Conservation (phyloP, 495 filamentous ascomycete species). For the Neurospora sp. region DNA sequence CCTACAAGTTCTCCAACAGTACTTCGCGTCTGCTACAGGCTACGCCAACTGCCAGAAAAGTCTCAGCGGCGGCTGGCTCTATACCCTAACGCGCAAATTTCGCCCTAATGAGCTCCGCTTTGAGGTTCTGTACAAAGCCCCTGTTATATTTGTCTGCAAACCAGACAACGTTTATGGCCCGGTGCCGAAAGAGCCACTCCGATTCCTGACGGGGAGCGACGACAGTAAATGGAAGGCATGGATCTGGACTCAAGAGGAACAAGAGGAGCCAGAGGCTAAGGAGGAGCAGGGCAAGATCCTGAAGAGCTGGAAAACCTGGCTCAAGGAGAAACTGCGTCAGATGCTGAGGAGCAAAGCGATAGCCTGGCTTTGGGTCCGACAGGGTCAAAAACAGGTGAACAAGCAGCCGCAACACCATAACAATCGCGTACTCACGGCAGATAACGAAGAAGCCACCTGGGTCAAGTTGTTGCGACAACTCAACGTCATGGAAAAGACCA, state of each 20-base stretch:
- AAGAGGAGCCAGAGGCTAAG: too few species aligned
- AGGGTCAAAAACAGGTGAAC: too few species aligned
- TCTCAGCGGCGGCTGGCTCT: constrained; percentile 37
- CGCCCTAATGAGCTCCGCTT: constrained; percentile 34
- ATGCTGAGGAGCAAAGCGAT: too few species aligned
- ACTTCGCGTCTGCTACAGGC: constrained; percentile 31
- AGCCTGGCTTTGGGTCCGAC: too few species aligned
- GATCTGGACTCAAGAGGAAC: too few species aligned
- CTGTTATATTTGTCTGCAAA: constrained; percentile 37
- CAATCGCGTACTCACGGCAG: constrained; percentile 30
- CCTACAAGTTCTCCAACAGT: constrained; percentile 34
- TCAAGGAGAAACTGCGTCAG: too few species aligned
- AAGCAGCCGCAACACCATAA: too few species aligned
- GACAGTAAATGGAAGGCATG: too few species aligned
- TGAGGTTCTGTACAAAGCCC: constrained; percentile 39
- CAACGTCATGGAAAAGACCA: constrained; percentile 38
- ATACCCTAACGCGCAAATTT: constrained; percentile 18
- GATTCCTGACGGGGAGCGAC: too few species aligned
- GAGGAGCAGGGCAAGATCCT: too few species aligned
- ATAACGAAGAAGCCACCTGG: constrained; percentile 41
- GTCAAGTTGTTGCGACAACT: constrained; percentile 32
- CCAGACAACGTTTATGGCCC: constrained; percentile 19
- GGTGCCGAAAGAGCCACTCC: too few species aligned
- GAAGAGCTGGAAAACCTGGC: too few species aligned
- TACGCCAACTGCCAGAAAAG: constrained; percentile 30